A percentile compares a stretch with the other conserved stretches of the same genome.
Evolutionary conservation across 257 asterid species (phyloP).

Genomic region (Nicotiana undulata): DNA sequence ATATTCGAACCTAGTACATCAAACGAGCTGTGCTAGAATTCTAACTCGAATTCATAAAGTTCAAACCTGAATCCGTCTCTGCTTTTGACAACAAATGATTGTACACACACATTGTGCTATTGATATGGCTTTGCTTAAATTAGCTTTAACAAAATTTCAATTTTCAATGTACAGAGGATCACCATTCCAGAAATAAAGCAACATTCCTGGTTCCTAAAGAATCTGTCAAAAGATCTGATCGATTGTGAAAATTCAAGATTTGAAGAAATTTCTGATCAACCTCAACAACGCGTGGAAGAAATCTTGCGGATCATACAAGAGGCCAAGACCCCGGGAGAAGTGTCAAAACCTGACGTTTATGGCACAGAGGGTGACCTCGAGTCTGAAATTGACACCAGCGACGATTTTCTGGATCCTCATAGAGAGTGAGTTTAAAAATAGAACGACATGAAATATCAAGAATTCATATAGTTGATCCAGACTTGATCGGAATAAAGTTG

Average conservation of each 20-base stretch:
- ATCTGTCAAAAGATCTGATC: neutral
- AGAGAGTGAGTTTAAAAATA: too few species aligned
- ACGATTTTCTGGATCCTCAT: too few species aligned
- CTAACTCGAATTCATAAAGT: too few species aligned
- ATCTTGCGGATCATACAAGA: neutral
- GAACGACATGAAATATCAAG: too few species aligned
- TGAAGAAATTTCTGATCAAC: neutral
- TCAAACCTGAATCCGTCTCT: neutral
- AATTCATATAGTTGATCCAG: too few species aligned
- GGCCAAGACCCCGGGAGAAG: neutral
- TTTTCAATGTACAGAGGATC: neutral
- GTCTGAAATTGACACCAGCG: too few species aligned
- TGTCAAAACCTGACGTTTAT: neutral
- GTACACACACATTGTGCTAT: neutral
- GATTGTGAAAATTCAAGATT: neutral
- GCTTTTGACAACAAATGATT: neutral
- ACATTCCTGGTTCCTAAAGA: neutral
- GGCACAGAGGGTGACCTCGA: too few species aligned
- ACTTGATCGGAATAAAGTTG: too few species aligned
- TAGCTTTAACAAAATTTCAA: too few species aligned
- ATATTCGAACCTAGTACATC: neutral
- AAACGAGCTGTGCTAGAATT: neutral
- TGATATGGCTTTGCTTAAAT: neutral
- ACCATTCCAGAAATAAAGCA: neutral
- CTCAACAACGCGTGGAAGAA: neutral